A percentile compares a stretch with the other conserved stretches of the same genome.
phyloP scores from a whole-genome alignment of 306 rosid genomes.

The Spatholobus suberectus region DNA sequence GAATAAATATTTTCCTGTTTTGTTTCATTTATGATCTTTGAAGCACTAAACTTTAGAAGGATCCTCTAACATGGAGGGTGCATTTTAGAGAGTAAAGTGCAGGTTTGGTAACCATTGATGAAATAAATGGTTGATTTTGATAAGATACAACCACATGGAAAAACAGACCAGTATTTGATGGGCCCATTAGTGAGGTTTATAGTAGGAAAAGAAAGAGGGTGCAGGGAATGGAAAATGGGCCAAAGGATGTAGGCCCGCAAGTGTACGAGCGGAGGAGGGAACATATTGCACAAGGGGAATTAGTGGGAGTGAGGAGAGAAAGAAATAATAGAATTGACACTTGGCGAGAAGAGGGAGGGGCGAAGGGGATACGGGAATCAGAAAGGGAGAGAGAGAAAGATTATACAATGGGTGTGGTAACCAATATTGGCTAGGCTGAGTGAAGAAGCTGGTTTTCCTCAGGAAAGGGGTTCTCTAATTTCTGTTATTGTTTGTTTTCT shows the following conservation, averaged over 20 bases:
- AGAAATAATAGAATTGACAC: neutral
- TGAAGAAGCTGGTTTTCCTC: neutral
- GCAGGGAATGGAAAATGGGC: neutral
- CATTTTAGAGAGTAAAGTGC: constrained; percentile 1
- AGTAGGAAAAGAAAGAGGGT: neutral
- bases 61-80: neutral
- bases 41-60: constrained; percentile 16
- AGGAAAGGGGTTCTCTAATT: neutral
- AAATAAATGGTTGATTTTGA: constrained; percentile 18
- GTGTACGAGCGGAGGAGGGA: neutral
- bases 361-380: neutral
- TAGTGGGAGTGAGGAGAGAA: too few relatives aligned
- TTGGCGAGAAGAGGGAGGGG: neutral
- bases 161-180: constrained; percentile 13
- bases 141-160: constrained; percentile 11
- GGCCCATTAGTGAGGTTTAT: neutral
- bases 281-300: too few relatives aligned
- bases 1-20: constrained; percentile 1
- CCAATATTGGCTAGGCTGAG: neutral
- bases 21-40: neutral
- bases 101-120: constrained; percentile 5
- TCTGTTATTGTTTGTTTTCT: neutral
- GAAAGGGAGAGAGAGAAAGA: neutral
- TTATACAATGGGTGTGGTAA: neutral
- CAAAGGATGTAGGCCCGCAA: neutral